phyloP scores from a whole-genome alignment of 805 yeast genomes.

The Saccharomycopsis lassenensis region DNA sequence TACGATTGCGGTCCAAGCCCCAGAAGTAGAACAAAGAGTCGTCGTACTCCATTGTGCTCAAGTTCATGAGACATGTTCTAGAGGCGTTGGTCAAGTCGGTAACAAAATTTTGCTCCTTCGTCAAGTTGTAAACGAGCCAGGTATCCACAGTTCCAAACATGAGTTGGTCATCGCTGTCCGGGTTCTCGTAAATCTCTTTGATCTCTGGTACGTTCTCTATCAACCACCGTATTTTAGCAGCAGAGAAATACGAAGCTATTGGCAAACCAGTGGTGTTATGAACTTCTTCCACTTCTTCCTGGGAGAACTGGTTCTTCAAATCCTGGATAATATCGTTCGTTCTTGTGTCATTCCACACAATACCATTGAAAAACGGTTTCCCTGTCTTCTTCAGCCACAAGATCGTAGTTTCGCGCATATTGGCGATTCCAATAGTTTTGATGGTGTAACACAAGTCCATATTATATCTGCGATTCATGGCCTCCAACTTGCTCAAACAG shows the following conservation, averaged over 20 bases:
- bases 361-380: slow-evolving; percentile 72
- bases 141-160: slow-evolving; percentile 93
- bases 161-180: slow-evolving; percentile 32
- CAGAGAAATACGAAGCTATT: slow-evolving; percentile 82
- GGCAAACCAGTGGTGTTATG: slow-evolving; percentile 73
- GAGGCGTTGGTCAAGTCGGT: slow-evolving; percentile 90
- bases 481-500: slow-evolving; percentile 45
- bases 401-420: slow-evolving; percentile 90
- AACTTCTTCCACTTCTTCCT: slow-evolving; percentile 45
- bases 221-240: slow-evolving; percentile 83
- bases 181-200: slow-evolving; percentile 58
- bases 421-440: slow-evolving; percentile 76
- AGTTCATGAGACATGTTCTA: slow-evolving; percentile 81
- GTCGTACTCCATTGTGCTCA: slow-evolving; percentile 67
- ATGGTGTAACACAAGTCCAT: slow-evolving; percentile 48
- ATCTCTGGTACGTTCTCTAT: slow-evolving; percentile 66
- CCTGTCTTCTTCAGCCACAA: slow-evolving; percentile 85
- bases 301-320: slow-evolving; percentile 42
- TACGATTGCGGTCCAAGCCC: slow-evolving; percentile 59
- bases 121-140: slow-evolving; percentile 82
- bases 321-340: slow-evolving; percentile 62
- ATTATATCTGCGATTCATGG: slow-evolving; percentile 36
- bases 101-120: slow-evolving; percentile 56
- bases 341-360: slow-evolving; percentile 94
- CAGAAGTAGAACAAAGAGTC: slow-evolving; percentile 64